These are phyloP conservation scores for Hydnum rufescens DNA, from an alignment of 768 basidiomycete genomes.

Conservation along the genomic window DNA sequence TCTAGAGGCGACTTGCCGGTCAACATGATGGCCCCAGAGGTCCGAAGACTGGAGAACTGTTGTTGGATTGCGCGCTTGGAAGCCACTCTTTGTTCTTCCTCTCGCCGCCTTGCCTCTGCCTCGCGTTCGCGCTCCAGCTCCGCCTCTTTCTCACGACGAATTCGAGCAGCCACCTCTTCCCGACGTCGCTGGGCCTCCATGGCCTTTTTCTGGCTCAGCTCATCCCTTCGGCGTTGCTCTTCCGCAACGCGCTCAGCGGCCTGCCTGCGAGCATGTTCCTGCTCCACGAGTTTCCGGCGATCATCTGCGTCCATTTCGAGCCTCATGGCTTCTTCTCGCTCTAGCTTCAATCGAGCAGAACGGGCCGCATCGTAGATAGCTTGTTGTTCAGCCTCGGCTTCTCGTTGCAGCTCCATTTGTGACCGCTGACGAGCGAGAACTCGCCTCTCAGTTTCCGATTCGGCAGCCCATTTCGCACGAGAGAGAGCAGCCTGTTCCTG, in stretches of 20 bases:
- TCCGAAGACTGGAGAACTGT: slow-evolving; percentile 24
- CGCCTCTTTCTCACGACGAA: slow-evolving; percentile 25
- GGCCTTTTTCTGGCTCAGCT: slow-evolving; percentile 35
- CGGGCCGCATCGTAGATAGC: neutral
- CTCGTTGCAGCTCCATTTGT: slow-evolving; percentile 4
- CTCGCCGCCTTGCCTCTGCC: slow-evolving; percentile 20
- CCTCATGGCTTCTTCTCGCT: slow-evolving; percentile 1
- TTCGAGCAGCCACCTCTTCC: slow-evolving; percentile 26
- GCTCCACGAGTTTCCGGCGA: neutral
- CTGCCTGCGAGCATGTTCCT: slow-evolving; percentile 1
- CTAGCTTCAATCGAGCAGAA: slow-evolving; percentile 1
- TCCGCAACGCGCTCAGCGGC: slow-evolving; percentile 15
- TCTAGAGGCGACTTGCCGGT: neutral
- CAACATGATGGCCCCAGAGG: slow-evolving; percentile 13
- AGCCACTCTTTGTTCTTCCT: neutral
- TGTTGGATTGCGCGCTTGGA: slow-evolving; percentile 23
- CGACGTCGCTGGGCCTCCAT: slow-evolving; percentile 25
- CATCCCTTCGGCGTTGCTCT: slow-evolving; percentile 29
- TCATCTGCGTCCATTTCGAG: slow-evolving; percentile 2
- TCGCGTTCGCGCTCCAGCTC: slow-evolving; percentile 22
- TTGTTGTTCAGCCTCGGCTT: slow-evolving; percentile 8
- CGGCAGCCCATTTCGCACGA: slow-evolving; percentile 9
- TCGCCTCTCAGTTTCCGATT: slow-evolving; percentile 13
- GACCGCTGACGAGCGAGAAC: neutral
- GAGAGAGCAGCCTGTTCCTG: slow-evolving; percentile 8